phyloP scores from a whole-genome alignment of 345 rosid species.

The Nephelium lappaceum region DNA sequence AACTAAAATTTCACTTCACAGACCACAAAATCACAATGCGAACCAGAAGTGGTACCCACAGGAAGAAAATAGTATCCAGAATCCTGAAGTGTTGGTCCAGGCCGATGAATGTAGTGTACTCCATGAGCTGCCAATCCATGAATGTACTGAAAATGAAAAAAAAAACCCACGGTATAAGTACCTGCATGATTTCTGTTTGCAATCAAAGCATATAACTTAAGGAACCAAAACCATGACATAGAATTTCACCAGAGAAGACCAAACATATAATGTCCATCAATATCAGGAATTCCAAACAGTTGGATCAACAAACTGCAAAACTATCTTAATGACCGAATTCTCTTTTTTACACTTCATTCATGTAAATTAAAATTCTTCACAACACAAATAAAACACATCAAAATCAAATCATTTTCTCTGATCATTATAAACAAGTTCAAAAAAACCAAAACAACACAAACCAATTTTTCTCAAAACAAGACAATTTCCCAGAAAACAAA shows the following conservation, averaged over 20 bases:
- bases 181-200: not conserved
- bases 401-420: not conserved
- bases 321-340: no score
- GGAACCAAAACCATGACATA: not conserved
- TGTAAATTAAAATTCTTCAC: not conserved
- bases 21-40: not conserved
- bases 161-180: not conserved
- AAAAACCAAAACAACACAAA: not conserved
- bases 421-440: not conserved
- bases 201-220: not conserved
- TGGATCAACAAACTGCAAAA: no score
- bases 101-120: constrained; percentile 76
- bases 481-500: not conserved
- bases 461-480: not conserved
- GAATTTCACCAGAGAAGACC: not conserved
- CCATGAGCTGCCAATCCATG: constrained; percentile 94
- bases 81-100: constrained; percentile 74
- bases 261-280: not conserved
- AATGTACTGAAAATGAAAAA: constrained; percentile 45
- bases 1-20: constrained; percentile 1
- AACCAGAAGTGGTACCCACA: constrained; percentile 40
- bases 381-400: not conserved
- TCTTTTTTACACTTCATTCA: no score
- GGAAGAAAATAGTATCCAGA: constrained; percentile 70
- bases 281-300: no score